Evolutionary conservation across 805 yeast species (phyloP).

Genomic region (Yarrowia deformans): DNA sequence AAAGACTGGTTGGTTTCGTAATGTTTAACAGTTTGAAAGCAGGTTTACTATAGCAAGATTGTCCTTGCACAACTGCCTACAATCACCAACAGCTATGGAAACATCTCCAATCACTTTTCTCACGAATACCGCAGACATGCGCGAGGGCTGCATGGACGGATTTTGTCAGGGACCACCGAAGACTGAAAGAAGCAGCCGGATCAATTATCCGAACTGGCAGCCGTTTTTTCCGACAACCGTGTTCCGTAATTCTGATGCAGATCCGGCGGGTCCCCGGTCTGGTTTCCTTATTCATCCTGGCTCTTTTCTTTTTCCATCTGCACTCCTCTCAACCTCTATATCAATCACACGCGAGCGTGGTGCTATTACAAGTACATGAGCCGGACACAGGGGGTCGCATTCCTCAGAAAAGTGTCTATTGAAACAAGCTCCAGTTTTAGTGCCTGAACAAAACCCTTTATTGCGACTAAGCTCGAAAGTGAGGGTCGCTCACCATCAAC

Average conservation of each 20-base stretch:
- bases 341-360: neutral
- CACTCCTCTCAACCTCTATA: neutral
- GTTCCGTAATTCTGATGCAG: neutral
- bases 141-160: neutral
- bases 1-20: no score
- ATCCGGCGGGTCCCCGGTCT: neutral
- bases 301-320: neutral
- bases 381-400: neutral
- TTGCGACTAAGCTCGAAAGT: constrained; percentile 5
- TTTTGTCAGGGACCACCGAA: neutral
- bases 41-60: no score
- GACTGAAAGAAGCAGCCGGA: neutral
- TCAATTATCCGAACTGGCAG: neutral
- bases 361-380: no score
- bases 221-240: neutral
- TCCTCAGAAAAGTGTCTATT: neutral
- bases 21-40: no score
- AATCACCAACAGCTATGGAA: no score
- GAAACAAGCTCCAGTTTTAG: constrained; percentile 12
- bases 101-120: no score
- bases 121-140: neutral
- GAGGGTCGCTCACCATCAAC: neutral
- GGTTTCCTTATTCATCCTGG: neutral
- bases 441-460: neutral
- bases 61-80: no score